phyloP scores from a whole-genome alignment of 352 stramenopile genomes.

The Pythium vanterpoolii region DNA sequence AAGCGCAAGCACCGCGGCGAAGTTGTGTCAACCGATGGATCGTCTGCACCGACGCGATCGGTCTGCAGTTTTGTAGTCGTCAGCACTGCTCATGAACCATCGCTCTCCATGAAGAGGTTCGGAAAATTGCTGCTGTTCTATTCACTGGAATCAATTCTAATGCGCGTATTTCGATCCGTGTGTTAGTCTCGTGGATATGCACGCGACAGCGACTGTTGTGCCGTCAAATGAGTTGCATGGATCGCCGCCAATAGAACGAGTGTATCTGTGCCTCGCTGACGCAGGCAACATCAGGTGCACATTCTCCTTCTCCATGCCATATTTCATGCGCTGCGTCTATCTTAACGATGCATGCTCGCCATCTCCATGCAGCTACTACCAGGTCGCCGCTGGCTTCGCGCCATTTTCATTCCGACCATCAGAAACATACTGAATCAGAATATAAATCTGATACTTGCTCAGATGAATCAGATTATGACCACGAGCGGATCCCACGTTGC shows the following conservation, averaged over 20 bases:
- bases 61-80: conserved; percentile 10
- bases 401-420: conserved; percentile 1
- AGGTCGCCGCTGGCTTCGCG: conserved; percentile 3
- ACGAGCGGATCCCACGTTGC: not conserved
- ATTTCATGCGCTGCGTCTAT: not conserved
- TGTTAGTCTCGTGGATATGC: conserved; percentile 6
- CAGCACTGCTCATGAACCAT: not conserved
- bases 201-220: not conserved
- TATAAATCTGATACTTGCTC: conserved; percentile 2
- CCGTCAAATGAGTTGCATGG: not conserved
- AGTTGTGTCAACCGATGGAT: not conserved
- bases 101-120: conserved; percentile 10
- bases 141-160: not conserved
- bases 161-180: not conserved
- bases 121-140: not conserved
- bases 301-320: not conserved
- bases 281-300: conserved; percentile 13
- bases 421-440: conserved; percentile 4
- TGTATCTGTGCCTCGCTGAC: conserved; percentile 15
- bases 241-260: not conserved
- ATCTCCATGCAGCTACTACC: conserved; percentile 10
- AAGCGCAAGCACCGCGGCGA: conserved; percentile 10
- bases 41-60: not conserved
- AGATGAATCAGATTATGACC: conserved; percentile 3
- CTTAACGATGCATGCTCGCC: not conserved